Conservation (phyloP, 495 filamentous ascomycete species). For the Xylona heveae region DNA sequence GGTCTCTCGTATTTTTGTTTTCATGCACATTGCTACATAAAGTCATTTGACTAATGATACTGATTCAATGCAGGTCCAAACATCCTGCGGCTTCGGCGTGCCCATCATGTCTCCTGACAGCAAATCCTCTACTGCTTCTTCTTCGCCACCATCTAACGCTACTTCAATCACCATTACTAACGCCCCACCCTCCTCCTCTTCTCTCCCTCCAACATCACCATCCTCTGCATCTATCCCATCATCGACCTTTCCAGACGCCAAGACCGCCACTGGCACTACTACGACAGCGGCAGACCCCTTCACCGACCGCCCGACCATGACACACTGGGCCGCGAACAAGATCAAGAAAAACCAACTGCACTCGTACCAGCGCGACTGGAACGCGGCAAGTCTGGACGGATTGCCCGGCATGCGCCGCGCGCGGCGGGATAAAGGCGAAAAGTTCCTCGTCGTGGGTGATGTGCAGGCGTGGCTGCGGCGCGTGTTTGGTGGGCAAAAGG, state of each 20-base stretch:
- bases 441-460: too few species aligned
- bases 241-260: too few species aligned
- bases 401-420: constrained; percentile 26
- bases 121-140: too few species aligned
- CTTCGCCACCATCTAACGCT: too few species aligned
- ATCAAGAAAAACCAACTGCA: constrained; percentile 18
- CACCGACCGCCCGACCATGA: constrained; percentile 24
- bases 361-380: constrained; percentile 25
- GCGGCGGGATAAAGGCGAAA: constrained; percentile 16
- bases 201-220: too few species aligned
- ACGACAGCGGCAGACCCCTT: constrained; percentile 5
- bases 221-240: too few species aligned
- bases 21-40: too few species aligned
- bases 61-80: constrained; percentile 23
- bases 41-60: neutral
- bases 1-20: too few species aligned
- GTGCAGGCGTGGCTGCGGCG: too few species aligned
- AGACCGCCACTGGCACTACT: constrained; percentile 9
- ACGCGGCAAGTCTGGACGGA: constrained; percentile 29
- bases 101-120: too few species aligned
- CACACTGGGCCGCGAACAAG: constrained; percentile 20
- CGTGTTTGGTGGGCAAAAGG: too few species aligned
- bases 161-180: constrained; percentile 5
- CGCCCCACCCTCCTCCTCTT: constrained; percentile 2
- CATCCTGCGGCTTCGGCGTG: constrained; percentile 34